Base-by-base conservation (phyloP, 179 eudicot genomes). In the Gypsophila paniculata region DNA sequence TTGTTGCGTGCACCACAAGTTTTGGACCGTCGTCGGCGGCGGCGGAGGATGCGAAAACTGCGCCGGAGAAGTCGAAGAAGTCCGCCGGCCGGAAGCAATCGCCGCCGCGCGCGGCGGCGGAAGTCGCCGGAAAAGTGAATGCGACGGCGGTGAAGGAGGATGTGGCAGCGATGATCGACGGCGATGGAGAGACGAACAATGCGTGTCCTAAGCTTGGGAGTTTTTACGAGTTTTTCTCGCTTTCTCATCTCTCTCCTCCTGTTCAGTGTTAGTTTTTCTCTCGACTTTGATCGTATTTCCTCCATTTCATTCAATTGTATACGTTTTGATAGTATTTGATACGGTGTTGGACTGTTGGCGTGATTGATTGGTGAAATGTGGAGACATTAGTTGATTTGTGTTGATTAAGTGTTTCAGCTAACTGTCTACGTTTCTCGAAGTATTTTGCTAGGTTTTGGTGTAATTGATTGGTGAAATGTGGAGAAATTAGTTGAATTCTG, bases 201-300 rank as follows among this genome's bases (percentile, higher is more conserved):
- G 77, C 91, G 48, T 88, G 87, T 75, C 97, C 96, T 15, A 90
- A 85, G 87, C 82, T 95, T 19, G 98, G 91, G 4, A 86, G 91
- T 80, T 95, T 95, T 34, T 95, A 95, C 71, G 98, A 95, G 73
- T 95, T 95, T 86, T 95, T 95, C 78, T 95, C 98, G 23, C 93
- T 95, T 52, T 86, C 98, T 60, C 95, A 95, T 70, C 93, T 93
- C 80, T 87, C 96, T 64, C 96, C 97, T 59, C 99, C 98, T 67
- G 73, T 95, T 71, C 99, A 95, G 29, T 89, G 99, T 94, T 82
- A 70, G 73, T 61, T 54, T 65, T 75, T 78, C 61, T 73, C 34
- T 73, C 75, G 38, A 48, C 29, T 48, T 22, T 32, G n/a, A n/a
- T n/a, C n/a, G n/a, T 29, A 29, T 29, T 29, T 29, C 34, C 34